Base-by-base conservation (phyloP, 1,284 basidiomycete genomes). In the Leccinum huronense region DNA sequence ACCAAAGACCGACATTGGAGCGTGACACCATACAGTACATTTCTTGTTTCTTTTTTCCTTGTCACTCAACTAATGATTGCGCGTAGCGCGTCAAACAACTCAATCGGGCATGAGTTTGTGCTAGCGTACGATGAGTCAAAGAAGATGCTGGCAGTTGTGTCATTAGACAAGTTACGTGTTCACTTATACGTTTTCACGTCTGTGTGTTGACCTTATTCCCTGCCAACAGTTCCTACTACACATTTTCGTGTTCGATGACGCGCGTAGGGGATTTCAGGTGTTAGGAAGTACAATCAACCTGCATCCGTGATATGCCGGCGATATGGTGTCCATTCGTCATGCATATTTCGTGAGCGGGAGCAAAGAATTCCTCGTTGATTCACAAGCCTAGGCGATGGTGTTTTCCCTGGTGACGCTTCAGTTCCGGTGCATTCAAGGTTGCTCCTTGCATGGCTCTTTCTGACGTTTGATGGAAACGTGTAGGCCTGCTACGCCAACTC, bases 361-460 rank as follows among this genome's bases (percentile, higher is more conserved):
- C 40, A 84, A 86, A 63, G 84, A 86, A 64, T 63, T 86, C 1
- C 69, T 86, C 2, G 72, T 86, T 9, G 84, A 86, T 65, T 75
- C 77, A 4, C 68, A 59, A 9, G 72, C 71, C 0, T 76, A 75
- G 27, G 79, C 77, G 4, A 73, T 84, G 2, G 77, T 86, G 1
- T 86, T 81, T 66, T 86, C 84, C 4, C 67, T 84, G 30, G 71
- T 81, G 1, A 81, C 82, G 0, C 77, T 81, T 60, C 81, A 83
- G 60, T 85, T 84, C 63, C 73, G 85, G 85, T 85, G 73, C 3
- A 66, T 57, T 5, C 48, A 1, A 3, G 23, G 3, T 55, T n/a
- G 0, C 42, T 64, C 58, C 5, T 8, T 48, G 14, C 3, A 30
- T 0, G 5, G 14, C 27, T 42, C 8, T 62, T 3, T 1, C 57